Evolutionary conservation across 2,329 filamentous ascomycete genomes (phyloP).

Genomic region (Malbranchea zuffiana): DNA sequence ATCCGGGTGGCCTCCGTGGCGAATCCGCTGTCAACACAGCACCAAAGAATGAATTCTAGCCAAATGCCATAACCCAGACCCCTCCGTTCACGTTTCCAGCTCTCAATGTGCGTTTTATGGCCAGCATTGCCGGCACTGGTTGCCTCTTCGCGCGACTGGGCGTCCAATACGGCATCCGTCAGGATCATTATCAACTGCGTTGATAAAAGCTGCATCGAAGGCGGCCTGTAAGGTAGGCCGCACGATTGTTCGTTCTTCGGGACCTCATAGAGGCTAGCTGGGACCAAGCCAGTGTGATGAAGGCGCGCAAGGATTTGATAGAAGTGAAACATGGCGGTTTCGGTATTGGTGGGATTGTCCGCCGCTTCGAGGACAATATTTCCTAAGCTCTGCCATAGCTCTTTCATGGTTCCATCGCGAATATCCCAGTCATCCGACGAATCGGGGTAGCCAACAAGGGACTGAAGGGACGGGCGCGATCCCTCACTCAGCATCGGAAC

Average conservation of each 20-base stretch:
- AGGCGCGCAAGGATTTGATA: constrained; percentile 36
- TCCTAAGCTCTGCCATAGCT: constrained; percentile 32
- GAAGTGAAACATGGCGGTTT: constrained; percentile 36
- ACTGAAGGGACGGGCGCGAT: constrained; percentile 4
- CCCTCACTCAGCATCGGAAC: neutral
- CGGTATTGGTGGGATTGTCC: constrained; percentile 23
- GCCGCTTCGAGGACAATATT: constrained; percentile 33
- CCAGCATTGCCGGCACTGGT: constrained; percentile 30
- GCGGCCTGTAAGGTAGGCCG: constrained; percentile 28
- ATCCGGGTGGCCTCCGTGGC: constrained; percentile 33
- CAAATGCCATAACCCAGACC: constrained; percentile 39
- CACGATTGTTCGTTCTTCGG: constrained; percentile 19
- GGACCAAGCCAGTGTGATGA: constrained; percentile 36
- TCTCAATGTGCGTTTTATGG: constrained; percentile 29
- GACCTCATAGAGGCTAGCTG: constrained; percentile 36
- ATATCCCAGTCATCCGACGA: constrained; percentile 11
- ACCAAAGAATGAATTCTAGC: constrained; percentile 42
- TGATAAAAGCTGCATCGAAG: constrained; percentile 35
- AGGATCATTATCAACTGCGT: constrained; percentile 37
- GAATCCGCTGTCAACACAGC: constrained; percentile 39
- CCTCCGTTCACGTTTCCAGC: constrained; percentile 28
- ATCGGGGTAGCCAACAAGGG: constrained; percentile 13
- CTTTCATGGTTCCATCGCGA: constrained; percentile 21
- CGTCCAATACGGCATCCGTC: constrained; percentile 37
- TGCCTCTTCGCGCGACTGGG: constrained; percentile 30